These are phyloP conservation scores for Croton laevigatus DNA, from an alignment of 441 rosid species.

Conservation along the genomic window DNA sequence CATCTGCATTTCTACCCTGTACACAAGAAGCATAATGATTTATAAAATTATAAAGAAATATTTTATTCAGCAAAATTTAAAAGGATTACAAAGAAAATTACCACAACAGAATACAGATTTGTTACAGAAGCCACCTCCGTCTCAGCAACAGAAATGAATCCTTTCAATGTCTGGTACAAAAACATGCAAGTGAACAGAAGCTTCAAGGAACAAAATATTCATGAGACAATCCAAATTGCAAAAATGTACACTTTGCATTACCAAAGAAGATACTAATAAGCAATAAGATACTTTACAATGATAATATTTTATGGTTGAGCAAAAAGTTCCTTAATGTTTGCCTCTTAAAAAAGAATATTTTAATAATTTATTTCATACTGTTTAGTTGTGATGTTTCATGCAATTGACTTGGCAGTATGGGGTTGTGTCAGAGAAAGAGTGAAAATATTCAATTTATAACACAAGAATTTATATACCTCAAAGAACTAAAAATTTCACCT, in stretches of 20 bases:
- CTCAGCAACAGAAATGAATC: slow-evolving; percentile 71
- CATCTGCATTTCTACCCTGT: slow-evolving; percentile 98
- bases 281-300: not conserved
- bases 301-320: not conserved
- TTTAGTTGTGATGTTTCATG: no score
- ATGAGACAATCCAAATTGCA: not conserved
- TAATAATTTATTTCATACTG: no score
- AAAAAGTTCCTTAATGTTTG: not conserved
- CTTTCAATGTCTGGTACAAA: slow-evolving; percentile 61
- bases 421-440: no score
- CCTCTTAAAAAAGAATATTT: no score
- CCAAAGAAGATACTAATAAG: not conserved
- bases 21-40: slow-evolving; percentile 25
- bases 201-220: not conserved
- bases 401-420: no score
- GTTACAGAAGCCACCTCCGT: slow-evolving; percentile 74
- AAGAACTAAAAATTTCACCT: no score
- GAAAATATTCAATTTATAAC: no score
- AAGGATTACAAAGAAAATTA: slow-evolving; percentile 34
- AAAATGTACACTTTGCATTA: not conserved
- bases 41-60: slow-evolving; percentile 18
- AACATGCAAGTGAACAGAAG: not conserved
- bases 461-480: no score
- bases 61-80: not conserved
- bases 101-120: slow-evolving; percentile 84